These are phyloP conservation scores for Stygiomarasmius scandens DNA, from an alignment of 1,284 basidiomycete genomes.

Conservation along the genomic window DNA sequence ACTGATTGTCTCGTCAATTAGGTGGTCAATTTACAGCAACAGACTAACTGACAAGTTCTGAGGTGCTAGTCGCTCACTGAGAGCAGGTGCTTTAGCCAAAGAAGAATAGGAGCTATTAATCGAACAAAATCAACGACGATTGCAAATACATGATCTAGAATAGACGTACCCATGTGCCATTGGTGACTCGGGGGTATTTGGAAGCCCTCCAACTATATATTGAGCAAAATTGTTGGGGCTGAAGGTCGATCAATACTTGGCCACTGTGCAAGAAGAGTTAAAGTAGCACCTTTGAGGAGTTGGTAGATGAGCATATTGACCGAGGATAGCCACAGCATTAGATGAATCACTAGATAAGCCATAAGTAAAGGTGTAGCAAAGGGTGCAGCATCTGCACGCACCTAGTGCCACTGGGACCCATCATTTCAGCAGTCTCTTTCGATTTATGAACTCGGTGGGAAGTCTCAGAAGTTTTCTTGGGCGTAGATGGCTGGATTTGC, in stretches of 20 bases:
- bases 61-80: background rate
- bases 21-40: too few species aligned
- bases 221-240: constrained; percentile 54
- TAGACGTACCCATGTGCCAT: constrained; percentile 40
- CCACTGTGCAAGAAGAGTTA: constrained; percentile 12
- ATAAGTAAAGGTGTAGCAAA: background rate
- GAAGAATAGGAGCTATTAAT: constrained; percentile 24
- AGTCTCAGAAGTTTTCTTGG: constrained; percentile 2
- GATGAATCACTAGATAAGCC: background rate
- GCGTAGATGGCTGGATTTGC: constrained; percentile 1
- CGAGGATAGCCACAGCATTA: background rate
- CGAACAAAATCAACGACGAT: constrained; percentile 6
- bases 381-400: background rate
- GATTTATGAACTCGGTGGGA: background rate
- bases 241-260: constrained; percentile 7
- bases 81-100: background rate
- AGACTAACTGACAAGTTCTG: constrained; percentile 5
- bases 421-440: background rate
- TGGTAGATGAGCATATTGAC: constrained; percentile 49
- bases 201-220: constrained; percentile 40
- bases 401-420: background rate
- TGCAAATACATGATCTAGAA: background rate
- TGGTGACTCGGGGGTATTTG: constrained; percentile 46
- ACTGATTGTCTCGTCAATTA: background rate
- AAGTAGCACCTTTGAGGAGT: constrained; percentile 61